Evolutionary conservation across 768 basidiomycete genomes (phyloP).

Genomic region (Daedalea quercina): DNA sequence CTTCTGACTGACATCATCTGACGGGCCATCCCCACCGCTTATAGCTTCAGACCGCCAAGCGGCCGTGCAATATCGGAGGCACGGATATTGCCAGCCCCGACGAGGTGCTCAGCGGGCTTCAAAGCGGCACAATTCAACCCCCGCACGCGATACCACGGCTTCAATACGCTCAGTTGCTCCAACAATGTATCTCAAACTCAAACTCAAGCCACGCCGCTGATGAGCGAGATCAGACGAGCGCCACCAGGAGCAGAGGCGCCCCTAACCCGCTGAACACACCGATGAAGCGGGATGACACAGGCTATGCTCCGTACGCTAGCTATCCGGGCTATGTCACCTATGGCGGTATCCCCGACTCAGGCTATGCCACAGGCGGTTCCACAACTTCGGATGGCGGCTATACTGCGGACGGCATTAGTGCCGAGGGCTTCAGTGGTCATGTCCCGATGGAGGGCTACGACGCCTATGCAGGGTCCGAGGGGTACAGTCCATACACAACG

Average conservation of each 20-base stretch:
- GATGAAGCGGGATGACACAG: neutral
- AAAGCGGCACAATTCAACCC: conserved; percentile 1
- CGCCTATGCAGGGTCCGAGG: neutral
- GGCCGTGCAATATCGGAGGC: conserved; percentile 1
- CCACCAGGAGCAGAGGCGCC: neutral
- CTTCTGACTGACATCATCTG: neutral
- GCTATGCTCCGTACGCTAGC: neutral
- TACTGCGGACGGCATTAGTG: neutral
- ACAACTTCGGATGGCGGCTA: neutral
- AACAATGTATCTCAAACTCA: conserved; percentile 1
- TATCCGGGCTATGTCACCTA: neutral
- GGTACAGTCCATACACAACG: no score
- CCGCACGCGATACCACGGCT: neutral
- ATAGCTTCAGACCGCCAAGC: neutral
- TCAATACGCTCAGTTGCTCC: neutral
- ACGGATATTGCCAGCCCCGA: neutral
- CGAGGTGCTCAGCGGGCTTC: neutral
- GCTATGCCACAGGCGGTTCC: neutral
- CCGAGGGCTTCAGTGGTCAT: neutral
- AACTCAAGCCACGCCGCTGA: neutral
- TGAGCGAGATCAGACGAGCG: neutral
- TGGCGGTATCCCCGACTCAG: no score
- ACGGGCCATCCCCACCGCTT: neutral
- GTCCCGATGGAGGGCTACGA: neutral
- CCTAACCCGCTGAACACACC: neutral